phyloP scores from a whole-genome alignment of 306 rosid species.

The Cucurbita pepo region DNA sequence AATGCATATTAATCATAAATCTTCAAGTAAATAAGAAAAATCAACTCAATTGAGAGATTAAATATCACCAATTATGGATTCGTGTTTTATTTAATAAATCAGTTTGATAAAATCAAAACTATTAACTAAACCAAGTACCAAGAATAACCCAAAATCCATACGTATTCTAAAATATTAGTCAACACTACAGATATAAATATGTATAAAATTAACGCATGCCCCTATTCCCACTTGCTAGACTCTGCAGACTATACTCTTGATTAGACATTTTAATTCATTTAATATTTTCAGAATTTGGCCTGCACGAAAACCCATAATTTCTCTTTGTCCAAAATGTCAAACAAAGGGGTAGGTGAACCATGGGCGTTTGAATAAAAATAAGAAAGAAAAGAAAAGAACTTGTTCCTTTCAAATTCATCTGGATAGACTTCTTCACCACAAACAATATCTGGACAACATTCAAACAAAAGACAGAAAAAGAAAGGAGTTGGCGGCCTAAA shows the following conservation, averaged over 20 bases:
- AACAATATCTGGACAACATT: background rate
- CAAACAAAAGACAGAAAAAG: background rate
- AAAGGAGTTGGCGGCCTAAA: background rate
- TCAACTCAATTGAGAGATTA: background rate
- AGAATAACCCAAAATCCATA: background rate
- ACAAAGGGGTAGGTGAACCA: background rate
- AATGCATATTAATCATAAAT: background rate
- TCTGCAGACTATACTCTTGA: background rate
- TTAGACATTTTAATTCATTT: background rate
- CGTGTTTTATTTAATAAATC: background rate
- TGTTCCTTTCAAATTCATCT: background rate
- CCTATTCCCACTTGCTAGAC: background rate
- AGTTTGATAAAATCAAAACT: background rate
- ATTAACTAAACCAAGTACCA: background rate
- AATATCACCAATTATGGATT: background rate
- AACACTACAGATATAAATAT: background rate
- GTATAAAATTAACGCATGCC: background rate
- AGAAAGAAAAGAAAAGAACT: background rate
- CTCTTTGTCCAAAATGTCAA: background rate
- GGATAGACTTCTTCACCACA: background rate
- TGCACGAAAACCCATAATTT: background rate
- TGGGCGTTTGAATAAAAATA: background rate
- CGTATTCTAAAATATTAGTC: background rate
- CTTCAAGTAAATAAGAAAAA: background rate
- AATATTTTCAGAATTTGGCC: background rate